Base-by-base conservation (phyloP, 2,329 filamentous ascomycete genomes). In the Dactylellina leptospora region DNA sequence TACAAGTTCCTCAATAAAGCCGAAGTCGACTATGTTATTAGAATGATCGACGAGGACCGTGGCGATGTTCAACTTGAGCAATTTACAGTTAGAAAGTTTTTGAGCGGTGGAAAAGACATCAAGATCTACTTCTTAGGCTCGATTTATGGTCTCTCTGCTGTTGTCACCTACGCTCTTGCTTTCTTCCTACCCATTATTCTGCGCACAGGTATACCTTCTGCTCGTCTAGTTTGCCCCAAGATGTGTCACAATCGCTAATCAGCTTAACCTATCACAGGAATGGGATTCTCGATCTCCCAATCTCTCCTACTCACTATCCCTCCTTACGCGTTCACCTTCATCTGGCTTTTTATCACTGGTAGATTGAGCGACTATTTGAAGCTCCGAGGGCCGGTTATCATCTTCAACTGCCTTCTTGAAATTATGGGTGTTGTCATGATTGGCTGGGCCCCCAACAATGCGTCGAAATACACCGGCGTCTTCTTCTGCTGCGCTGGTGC, bases 131-230 rank as follows among this genome's bases (percentile, higher is more conserved):
- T 42, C 53, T 73, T 87, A 75, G 85, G 83, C 56, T 75, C 86
- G 74, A 82, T 88, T 75, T 85, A 85, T 77, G 86, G 87, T 81
- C 86, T 85, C 78, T 85, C 86, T 0, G 92, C 90, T 0, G 90
- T 89, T 10, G 85, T 90, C 53, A 84, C 85, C 1, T 95, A 95
- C 78, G 87, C 90, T 0, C 84, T 95, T 9, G 88, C 90, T 1
- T 93, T 90, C 79, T 93, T 93, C 77, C 80, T 93, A 1, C 90
- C 91, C 3, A 86, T 93, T 76, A 90, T 95, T 75, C 85, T 96
- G 2, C 77, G 80, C 16, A 83, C 83, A n/a, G 62, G 62, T 68
- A 85, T 23, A n/a, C n/a, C n/a, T n/a, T n/a, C n/a, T n/a, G n/a
- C 40, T 45, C 11, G 16, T 22, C 3, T 45, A 20, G 9, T 11